These are phyloP conservation scores for Phytophthora syringae DNA, from an alignment of 352 stramenopile genomes.

Conservation along the genomic window DNA sequence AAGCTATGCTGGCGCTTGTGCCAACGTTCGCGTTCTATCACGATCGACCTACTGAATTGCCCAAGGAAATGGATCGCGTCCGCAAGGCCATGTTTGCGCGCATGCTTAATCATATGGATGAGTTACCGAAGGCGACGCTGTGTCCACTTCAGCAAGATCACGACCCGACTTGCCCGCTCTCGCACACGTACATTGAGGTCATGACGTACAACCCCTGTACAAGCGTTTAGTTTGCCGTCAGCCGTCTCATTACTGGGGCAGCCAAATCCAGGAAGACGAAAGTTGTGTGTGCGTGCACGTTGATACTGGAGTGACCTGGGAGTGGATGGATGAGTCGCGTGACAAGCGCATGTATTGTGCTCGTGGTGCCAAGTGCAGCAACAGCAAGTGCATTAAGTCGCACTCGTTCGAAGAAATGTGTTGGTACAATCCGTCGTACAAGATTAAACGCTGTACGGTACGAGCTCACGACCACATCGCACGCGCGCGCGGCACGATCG, in stretches of 20 bases:
- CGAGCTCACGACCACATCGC: conserved; percentile 38
- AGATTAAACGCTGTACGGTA: conserved; percentile 47
- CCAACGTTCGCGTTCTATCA: conserved; percentile 42
- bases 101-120: conserved; percentile 60
- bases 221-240: conserved; percentile 56
- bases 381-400: conserved; percentile 47
- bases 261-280: conserved; percentile 47
- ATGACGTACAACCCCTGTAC: conserved; percentile 64
- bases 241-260: conserved; percentile 48
- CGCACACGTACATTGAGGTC: conserved; percentile 57
- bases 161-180: conserved; percentile 36
- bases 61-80: conserved; percentile 37
- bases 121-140: conserved; percentile 51
- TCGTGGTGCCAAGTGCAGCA: conserved; percentile 38
- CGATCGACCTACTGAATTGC: conserved; percentile 33
- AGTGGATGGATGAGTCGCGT: conserved; percentile 44
- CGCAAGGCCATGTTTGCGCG: conserved; percentile 49
- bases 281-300: conserved; percentile 56
- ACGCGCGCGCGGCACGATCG: conserved; percentile 33
- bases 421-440: conserved; percentile 60
- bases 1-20: conserved; percentile 29
- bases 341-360: conserved; percentile 43
- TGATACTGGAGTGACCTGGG: conserved; percentile 45
- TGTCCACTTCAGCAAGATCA: conserved; percentile 36
- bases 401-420: conserved; percentile 56